A percentile compares a stretch with the other conserved stretches of the same genome.
phyloP scores from a whole-genome alignment of 495 filamentous ascomycete species.

The Apiosordaria backusii region DNA sequence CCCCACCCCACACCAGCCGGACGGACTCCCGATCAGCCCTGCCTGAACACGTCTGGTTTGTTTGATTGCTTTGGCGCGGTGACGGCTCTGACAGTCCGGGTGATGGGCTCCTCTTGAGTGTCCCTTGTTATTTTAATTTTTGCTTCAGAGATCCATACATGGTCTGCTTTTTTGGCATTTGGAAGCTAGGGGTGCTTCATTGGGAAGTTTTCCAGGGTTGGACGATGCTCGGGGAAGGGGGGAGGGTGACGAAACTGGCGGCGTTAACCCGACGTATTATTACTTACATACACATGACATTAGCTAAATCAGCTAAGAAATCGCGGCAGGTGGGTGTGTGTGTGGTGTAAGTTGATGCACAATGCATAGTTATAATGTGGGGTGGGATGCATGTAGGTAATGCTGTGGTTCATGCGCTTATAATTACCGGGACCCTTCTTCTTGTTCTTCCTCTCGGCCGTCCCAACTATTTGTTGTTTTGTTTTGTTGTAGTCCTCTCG shows the following conservation, averaged over 20 bases:
- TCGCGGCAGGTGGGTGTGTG: background rate
- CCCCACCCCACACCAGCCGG: background rate
- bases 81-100: background rate
- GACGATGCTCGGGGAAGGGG: background rate
- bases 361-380: background rate
- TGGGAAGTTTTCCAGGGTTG: background rate
- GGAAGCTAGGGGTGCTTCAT: background rate
- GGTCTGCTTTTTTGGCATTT: background rate
- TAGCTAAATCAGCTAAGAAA: background rate
- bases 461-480: background rate
- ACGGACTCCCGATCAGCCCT: background rate
- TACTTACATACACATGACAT: conserved; percentile 6
- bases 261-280: conserved; percentile 7
- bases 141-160: background rate
- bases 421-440: background rate
- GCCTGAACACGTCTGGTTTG: background rate
- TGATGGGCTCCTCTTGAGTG: background rate
- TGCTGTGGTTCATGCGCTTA: background rate
- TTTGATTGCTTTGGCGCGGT: background rate
- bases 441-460: background rate
- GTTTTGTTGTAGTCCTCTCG: background rate
- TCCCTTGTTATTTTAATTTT: background rate
- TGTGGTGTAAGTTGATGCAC: background rate
- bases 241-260: background rate
- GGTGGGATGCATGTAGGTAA: conserved; percentile 2